Conservation (phyloP, 306 rosid genomes). For the Fagus crenata region DNA sequence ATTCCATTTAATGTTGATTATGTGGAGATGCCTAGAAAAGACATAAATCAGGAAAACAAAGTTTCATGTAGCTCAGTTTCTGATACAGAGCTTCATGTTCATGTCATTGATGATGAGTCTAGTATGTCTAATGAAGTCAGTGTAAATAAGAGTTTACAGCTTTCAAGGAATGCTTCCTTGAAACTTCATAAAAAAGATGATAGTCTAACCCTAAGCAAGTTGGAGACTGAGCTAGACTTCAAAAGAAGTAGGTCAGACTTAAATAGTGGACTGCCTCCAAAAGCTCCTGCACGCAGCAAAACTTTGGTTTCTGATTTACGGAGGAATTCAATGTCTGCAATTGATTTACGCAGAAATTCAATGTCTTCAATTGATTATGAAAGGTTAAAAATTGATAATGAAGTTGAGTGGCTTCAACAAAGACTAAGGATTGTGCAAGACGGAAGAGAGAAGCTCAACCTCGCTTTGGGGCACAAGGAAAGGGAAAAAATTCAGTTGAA, state of each 20-base stretch:
- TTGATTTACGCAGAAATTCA: conserved; percentile 35
- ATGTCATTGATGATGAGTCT: conserved; percentile 35
- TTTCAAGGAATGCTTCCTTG: conserved; percentile 5
- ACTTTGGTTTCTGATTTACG: conserved; percentile 26
- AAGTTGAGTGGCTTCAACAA: conserved; percentile 54
- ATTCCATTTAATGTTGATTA: conserved; percentile 6
- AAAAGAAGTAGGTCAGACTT: conserved; percentile 34
- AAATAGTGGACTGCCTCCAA: conserved; percentile 31
- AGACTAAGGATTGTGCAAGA: conserved; percentile 45
- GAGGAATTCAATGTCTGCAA: conserved; percentile 5
- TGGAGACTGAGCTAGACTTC: conserved; percentile 22
- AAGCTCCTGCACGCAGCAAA: conserved; percentile 25
- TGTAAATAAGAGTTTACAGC: conserved; percentile 27
- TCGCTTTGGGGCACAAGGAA: conserved; percentile 36
- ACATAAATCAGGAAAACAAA: conserved; percentile 21
- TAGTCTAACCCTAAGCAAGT: conserved; percentile 21
- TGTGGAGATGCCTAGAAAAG: conserved; percentile 1
- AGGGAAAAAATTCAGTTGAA: conserved; percentile 37
- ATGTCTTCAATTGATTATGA: conserved; percentile 53
- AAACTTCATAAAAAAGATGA: conserved; percentile 13
- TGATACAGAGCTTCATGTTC: conserved; percentile 29
- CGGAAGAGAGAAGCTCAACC: conserved; percentile 53
- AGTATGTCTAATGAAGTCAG: conserved; percentile 1
- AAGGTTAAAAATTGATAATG: conserved; percentile 47
- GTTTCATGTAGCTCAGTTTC: conserved; percentile 3